These are phyloP conservation scores for Pseudocohnilembus persalinus DNA, from an alignment of 169 alveolate genomes.

Conservation along the genomic window DNA sequence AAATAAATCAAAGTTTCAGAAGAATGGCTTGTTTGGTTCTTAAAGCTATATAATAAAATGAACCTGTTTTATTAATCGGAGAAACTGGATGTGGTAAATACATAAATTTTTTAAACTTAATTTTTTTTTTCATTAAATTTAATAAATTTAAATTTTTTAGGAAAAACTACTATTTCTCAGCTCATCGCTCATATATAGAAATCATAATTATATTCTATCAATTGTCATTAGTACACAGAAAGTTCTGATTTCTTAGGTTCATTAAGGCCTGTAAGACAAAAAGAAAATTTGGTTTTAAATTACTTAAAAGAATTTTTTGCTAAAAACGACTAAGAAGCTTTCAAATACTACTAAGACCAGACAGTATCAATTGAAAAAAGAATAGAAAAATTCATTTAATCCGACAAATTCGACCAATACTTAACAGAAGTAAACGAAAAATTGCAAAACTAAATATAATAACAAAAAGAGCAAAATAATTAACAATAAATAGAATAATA, in stretches of 20 bases:
- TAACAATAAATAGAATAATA: too few species aligned
- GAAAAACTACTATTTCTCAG: conserved; percentile 44
- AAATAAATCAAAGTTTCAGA: conserved; percentile 29
- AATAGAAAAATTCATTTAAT: neutral
- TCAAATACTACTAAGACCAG: neutral
- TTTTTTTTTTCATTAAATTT: too few species aligned
- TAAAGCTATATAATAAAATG: conserved; percentile 91
- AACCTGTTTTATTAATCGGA: conserved; percentile 99
- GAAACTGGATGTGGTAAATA: conserved; percentile 98
- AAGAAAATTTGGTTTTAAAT: conserved; percentile 4
- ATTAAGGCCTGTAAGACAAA: conserved; percentile 86
- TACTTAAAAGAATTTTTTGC: too few species aligned
- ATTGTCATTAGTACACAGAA: conserved; percentile 98
- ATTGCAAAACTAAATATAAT: too few species aligned
- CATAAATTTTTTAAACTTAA: too few species aligned
- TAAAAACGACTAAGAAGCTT: neutral
- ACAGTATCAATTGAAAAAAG: conserved; percentile 24
- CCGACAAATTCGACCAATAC: too few species aligned
- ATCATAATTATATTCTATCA: conserved; percentile 81
- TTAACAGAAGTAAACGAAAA: too few species aligned
- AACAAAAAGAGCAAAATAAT: neutral
- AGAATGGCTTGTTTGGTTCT: conserved; percentile 42
- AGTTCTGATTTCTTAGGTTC: conserved; percentile 96
- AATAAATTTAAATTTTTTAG: neutral
- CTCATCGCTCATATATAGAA: conserved; percentile 49